Evolutionary conservation across 208 protist genomes (phyloP).

Genomic region (Leishmania major): DNA sequence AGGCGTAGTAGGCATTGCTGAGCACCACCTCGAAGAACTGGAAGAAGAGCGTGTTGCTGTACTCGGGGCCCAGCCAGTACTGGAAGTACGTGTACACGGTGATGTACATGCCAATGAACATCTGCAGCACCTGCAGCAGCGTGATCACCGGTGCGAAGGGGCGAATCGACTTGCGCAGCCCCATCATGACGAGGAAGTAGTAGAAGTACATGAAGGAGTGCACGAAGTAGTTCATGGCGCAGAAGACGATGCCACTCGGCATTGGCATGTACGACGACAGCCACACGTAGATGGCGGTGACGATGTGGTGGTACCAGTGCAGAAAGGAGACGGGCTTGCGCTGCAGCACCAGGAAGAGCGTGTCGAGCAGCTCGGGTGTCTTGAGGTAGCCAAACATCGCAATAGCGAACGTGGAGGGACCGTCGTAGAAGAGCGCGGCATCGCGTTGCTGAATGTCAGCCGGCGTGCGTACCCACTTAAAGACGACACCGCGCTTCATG

Average conservation of each 20-base stretch:
- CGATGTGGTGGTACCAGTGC: slow-evolving; percentile 32
- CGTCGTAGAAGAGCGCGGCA: slow-evolving; percentile 11
- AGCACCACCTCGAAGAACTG: slow-evolving; percentile 9
- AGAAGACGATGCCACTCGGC: slow-evolving; percentile 48
- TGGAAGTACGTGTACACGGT: slow-evolving; percentile 50
- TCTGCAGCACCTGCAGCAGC: slow-evolving; percentile 86
- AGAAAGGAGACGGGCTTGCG: slow-evolving; percentile 50
- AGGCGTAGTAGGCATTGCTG: slow-evolving; percentile 4
- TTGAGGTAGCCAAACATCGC: slow-evolving; percentile 40
- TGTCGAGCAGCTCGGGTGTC: slow-evolving; percentile 74
- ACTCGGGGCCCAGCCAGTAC: slow-evolving; percentile 29
- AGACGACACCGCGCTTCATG: slow-evolving; percentile 11
- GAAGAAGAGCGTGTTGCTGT: slow-evolving; percentile 22
- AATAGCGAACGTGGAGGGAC: slow-evolving; percentile 42
- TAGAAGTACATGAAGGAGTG: slow-evolving; percentile 96
- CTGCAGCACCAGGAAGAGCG: slow-evolving; percentile 66
- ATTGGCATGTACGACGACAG: slow-evolving; percentile 53
- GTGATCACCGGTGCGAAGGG: slow-evolving; percentile 82
- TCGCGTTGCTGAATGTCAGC: slow-evolving; percentile 32
- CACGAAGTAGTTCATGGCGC: slow-evolving; percentile 36
- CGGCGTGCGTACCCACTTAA: slow-evolving; percentile 17
- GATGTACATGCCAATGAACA: slow-evolving; percentile 86
- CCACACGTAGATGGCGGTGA: slow-evolving; percentile 91
- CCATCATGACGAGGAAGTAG: slow-evolving; percentile 75
- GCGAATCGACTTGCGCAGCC: slow-evolving; percentile 51